These are phyloP conservation scores for Claviceps sp. DNA, from an alignment of 2,329 filamentous ascomycete species.

Conservation along the genomic window DNA sequence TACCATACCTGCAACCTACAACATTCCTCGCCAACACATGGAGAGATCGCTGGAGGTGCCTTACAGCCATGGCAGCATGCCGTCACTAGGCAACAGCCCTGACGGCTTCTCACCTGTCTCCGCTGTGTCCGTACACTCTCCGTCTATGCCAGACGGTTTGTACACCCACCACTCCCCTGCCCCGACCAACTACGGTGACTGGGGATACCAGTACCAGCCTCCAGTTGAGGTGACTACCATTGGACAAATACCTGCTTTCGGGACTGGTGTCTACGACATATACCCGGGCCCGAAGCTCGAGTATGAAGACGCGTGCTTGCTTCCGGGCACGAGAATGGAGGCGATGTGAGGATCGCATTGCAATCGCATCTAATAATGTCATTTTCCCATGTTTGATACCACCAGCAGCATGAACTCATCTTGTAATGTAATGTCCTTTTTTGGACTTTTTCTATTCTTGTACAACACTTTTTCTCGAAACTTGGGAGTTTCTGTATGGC, in stretches of 20 bases:
- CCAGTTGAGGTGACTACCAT: conserved; percentile 44
- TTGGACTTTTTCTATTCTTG: not conserved
- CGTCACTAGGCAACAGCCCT: conserved; percentile 45
- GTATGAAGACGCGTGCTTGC: conserved; percentile 41
- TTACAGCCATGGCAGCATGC: conserved; percentile 32
- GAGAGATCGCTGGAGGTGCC: conserved; percentile 38
- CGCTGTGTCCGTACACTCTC: conserved; percentile 38
- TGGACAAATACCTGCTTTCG: conserved; percentile 36
- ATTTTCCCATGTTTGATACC: not conserved
- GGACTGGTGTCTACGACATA: conserved; percentile 35
- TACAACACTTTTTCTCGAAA: not conserved
- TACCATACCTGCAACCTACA: conserved; percentile 37
- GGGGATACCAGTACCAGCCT: conserved; percentile 45
- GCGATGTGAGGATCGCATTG: conserved; percentile 21
- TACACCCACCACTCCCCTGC: conserved; percentile 43
- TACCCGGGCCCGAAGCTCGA: conserved; percentile 42
- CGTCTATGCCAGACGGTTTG: conserved; percentile 38
- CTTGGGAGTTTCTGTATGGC: not conserved
- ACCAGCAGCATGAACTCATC: not conserved
- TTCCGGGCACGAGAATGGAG: conserved; percentile 45
- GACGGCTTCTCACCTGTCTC: conserved; percentile 43
- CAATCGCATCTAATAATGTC: not conserved
- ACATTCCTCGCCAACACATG: conserved; percentile 35
- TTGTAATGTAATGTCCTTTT: not conserved
- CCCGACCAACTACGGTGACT: conserved; percentile 33